Evolutionary conservation across 2,329 filamentous ascomycete species (phyloP), one percentile per base, ranked within the genome.

Genomic region (Fusarium oligoseptatum): DNA sequence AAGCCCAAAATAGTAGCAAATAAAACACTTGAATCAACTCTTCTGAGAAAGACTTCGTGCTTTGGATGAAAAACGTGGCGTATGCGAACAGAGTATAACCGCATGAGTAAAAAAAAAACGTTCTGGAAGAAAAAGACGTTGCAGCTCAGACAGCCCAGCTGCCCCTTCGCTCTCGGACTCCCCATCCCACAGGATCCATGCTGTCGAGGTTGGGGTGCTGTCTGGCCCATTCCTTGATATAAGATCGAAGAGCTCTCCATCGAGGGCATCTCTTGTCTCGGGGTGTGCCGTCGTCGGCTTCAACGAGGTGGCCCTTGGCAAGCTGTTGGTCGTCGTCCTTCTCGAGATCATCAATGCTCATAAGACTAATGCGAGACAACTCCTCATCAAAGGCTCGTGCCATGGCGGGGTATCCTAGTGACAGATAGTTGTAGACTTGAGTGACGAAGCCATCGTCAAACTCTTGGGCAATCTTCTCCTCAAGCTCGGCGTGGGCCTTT

Each of bases 361-460:
- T 91, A 11, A 89, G 87, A 36, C 92, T 93, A 66, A 98, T 97
- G 80, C 93, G 94, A 76, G 92, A 91, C 22, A 98, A 87, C 85
- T 98, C 96, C 12, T 92, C 89, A 80, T 98, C 96, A 79, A 94
- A 98, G 41, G 90, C 89, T 24, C 93, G 91, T 12, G 95, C 96
- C 78, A 95, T 91, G 37, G 94, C 92, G 4, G 96, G 95, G 82
- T 98, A 98, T 6, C 96, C 96, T 6, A 98, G 88, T 0, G 95
- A 97, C 17, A 98, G 88, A 82, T 98, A 98, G 82, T 98, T 98
- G 88, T 97, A 98, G 9, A 98, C 95, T 83, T 98, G 96, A 0
- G 95, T 98, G 66, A 98, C 91, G 81, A 98, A 98, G 4, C 87
- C 87, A 81, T 98, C 94, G 70, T 92, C 88, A 78, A 97, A 97